phyloP scores from a whole-genome alignment of 108 stramenopile genomes.

The Skeletonema menzelii region DNA sequence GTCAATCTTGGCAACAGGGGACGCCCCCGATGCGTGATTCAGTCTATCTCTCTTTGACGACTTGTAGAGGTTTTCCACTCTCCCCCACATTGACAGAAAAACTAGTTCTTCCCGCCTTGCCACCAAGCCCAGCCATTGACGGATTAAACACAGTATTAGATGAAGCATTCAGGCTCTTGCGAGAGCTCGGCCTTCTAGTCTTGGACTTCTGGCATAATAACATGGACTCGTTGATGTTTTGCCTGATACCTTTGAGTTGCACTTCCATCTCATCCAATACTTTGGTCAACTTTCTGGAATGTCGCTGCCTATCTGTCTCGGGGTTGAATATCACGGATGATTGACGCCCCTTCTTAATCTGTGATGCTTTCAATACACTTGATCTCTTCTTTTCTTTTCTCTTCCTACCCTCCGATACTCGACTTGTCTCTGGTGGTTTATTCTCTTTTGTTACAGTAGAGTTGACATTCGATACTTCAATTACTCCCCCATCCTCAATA shows the following conservation, averaged over 20 bases:
- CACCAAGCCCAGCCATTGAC: neutral
- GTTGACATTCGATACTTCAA: conserved; percentile 1
- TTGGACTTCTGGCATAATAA: conserved; percentile 6
- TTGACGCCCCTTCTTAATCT: neutral
- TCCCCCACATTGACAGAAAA: conserved; percentile 14
- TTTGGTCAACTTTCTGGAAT: conserved; percentile 10
- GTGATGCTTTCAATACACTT: neutral
- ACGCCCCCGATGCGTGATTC: neutral
- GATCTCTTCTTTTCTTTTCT: neutral
- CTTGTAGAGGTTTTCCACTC: conserved; percentile 17
- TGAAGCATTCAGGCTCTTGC: neutral
- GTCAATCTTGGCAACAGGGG: neutral
- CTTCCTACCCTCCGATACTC: neutral
- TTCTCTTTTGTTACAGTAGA: neutral
- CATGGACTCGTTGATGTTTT: conserved; percentile 7
- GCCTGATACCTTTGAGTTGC: conserved; percentile 5
- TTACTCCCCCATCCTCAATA: neutral
- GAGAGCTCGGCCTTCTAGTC: neutral
- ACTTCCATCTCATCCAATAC: conserved; percentile 17
- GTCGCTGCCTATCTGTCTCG: neutral
- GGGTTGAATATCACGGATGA: neutral
- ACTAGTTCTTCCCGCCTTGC: conserved; percentile 14
- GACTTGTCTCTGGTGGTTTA: neutral
- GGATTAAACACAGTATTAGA: conserved; percentile 2
- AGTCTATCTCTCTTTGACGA: conserved; percentile 2